Conservation (phyloP, 2,329 filamentous ascomycete species). For the Monosporascus sp. region DNA sequence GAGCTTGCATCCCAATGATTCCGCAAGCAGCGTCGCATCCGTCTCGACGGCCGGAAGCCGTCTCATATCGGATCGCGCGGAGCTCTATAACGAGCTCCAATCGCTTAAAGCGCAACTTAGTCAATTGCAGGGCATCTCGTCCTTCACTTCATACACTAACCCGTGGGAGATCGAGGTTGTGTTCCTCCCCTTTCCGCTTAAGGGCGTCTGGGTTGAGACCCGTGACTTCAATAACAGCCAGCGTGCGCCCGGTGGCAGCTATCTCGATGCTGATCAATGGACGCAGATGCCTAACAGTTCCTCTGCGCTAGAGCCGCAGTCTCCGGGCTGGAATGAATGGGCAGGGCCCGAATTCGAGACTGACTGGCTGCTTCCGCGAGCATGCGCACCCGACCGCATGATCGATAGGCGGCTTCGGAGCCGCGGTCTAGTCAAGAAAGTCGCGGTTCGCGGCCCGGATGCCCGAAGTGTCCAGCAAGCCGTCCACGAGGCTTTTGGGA, state of each 20-base stretch:
- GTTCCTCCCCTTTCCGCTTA: slow-evolving; percentile 63
- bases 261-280: slow-evolving; percentile 44
- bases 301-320: slow-evolving; percentile 40
- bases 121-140: slow-evolving; percentile 48
- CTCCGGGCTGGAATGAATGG: slow-evolving; percentile 45
- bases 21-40: slow-evolving; percentile 42
- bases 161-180: slow-evolving; percentile 76
- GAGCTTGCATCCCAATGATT: slow-evolving; percentile 36
- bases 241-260: slow-evolving; percentile 21
- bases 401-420: slow-evolving; percentile 70
- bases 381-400: slow-evolving; percentile 56
- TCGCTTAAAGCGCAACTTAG: slow-evolving; percentile 44
- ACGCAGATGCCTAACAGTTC: slow-evolving; percentile 48
- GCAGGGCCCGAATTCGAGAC: slow-evolving; percentile 38
- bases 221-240: slow-evolving; percentile 39
- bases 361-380: slow-evolving; percentile 64
- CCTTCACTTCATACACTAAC: slow-evolving; percentile 54
- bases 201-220: slow-evolving; percentile 48
- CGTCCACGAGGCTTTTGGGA: slow-evolving; percentile 57
- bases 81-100: slow-evolving; percentile 47
- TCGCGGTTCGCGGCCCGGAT: slow-evolving; percentile 57
- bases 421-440: slow-evolving; percentile 62
- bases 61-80: slow-evolving; percentile 35
- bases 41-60: slow-evolving; percentile 38
- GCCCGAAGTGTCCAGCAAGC: slow-evolving; percentile 63